Base-by-base conservation (phyloP, 257 asterid genomes). In the Nicotiana noctiflora region DNA sequence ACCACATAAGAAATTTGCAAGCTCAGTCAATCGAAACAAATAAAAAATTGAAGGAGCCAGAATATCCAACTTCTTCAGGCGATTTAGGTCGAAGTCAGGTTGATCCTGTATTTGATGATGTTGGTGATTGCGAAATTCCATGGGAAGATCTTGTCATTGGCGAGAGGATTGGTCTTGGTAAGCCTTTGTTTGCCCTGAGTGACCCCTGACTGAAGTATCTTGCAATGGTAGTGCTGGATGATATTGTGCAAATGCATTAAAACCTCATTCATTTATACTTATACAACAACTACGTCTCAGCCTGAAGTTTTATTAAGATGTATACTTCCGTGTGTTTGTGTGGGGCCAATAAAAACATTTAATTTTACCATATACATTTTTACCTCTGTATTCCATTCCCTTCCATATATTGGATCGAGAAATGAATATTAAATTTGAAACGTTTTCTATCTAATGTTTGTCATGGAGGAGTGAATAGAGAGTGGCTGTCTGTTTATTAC, bases 91-190 rank as follows among this genome's bases (percentile, higher is more conserved):
- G 82, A n/a, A 86, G 82, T 72, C 81, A 76, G 80, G 88, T 83
- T 85, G 87, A 91, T 90, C 88, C 95, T 46, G 91, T 89, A 70
- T 92, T 93, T 84, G 99, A 94, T 88, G 99, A 92, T 84, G 99
- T 96, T 84, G 93, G 92, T 87, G 94, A 95, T 14, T 94, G 98
- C 84, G 99, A 96, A 88, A 96, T 96, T 82, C 94, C 92, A 64
- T 96, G 99, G 99, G 98, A 96, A 88, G 95, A 93, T 88, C 98
- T 96, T 84, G 98, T 85, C 64, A 89, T 96, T 67, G 98, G 98
- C 82, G 99, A 94, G 87, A 90, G 99, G 86, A 96, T 96, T 84
- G 99, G 99, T 77, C 91, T 96, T 88, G 99, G 99, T 96, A 94
- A 90, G 75, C 44, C 79, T 81, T 55, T 27, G 64, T 32, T 78